Evolutionary conservation across 83 land plant species (phyloP), one percentile per base, ranked within the genome.

Genomic region (Picea engelmannii): DNA sequence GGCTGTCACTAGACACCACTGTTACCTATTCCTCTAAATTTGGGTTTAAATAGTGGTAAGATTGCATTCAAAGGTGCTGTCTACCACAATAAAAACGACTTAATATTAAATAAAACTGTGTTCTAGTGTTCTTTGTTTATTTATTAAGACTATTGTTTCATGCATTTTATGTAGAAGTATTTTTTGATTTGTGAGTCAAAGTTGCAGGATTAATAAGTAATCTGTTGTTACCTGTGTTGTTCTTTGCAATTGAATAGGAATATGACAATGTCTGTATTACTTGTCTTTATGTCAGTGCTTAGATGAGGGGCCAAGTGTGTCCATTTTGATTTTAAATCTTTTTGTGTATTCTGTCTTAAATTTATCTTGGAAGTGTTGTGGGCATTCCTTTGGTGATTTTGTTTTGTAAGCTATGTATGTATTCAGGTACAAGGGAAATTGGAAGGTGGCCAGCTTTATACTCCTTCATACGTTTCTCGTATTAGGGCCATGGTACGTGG

Each of bases 371-470:
- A 24, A 44, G 52, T 73, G n/a, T 10, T 73, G 42, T 69, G 47
- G 20, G 47, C 20, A 16, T 69, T 38, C 20, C 47, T 71, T 21
- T 42, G 42, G 52, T 44, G 58, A 73, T 35, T 73, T 5, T 73
- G 24, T n/a, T 17, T 44, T 40, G 6, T 69, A 47, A 73, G n/a
- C 52, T 44, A 52, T 52, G 15, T 47, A n/a, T 42, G 76, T n/a
- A 42, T 18, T 73, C 86, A 98, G 99, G 85, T 98, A 55, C 94
- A 96, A 86, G 99, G 97, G 81, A 94, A 94, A 85, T 81, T 98
- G 75, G 99, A 96, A 89, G 99, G 97, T 68, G 99, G 99, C 63
- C 98, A 94, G 63, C 82, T 98, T 40, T 98, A 98, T 81, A 98
- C 99, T 24, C 99, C 95, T 47, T 90, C 90, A n/a, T 92, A 96